phyloP scores from a whole-genome alignment of 2,329 filamentous ascomycete genomes.

The Trichoderma atrobrunneum region DNA sequence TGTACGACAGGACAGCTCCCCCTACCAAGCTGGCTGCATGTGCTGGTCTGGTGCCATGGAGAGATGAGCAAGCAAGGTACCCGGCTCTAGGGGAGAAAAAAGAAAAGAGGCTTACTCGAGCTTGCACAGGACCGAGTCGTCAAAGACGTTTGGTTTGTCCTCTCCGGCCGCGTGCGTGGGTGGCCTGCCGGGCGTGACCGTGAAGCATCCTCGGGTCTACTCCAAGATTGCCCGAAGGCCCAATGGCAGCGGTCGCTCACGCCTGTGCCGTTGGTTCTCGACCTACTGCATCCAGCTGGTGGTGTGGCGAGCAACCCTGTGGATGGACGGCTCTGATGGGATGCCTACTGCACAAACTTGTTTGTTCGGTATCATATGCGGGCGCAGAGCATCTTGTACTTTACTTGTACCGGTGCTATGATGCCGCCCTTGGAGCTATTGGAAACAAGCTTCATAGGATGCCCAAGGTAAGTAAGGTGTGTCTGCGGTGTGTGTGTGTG shows the following conservation, averaged over 20 bases:
- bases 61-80: constrained; percentile 15
- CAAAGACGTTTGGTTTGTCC: background rate
- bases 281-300: constrained; percentile 21
- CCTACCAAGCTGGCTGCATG: background rate
- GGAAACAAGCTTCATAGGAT: constrained; percentile 7
- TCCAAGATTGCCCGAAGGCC: constrained; percentile 13
- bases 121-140: background rate
- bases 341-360: background rate
- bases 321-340: constrained; percentile 15
- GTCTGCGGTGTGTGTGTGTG: background rate
- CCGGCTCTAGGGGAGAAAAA: constrained; percentile 7
- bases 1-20: background rate
- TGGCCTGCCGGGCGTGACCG: background rate
- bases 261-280: constrained; percentile 14
- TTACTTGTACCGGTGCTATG: background rate
- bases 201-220: constrained; percentile 17
- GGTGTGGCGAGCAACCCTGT: constrained; percentile 12
- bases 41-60: background rate
- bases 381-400: constrained; percentile 1
- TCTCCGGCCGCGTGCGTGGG: background rate
- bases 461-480: constrained; percentile 9
- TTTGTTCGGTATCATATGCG: constrained; percentile 7
- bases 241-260: background rate
- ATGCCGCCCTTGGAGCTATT: background rate
- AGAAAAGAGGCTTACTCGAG: background rate